Percentiles rank a stretch among this genome's conserved stretches.
These are phyloP conservation scores for Orbilia ellipsospora DNA, from an alignment of 2,329 filamentous ascomycete genomes.

Conservation along the genomic window DNA sequence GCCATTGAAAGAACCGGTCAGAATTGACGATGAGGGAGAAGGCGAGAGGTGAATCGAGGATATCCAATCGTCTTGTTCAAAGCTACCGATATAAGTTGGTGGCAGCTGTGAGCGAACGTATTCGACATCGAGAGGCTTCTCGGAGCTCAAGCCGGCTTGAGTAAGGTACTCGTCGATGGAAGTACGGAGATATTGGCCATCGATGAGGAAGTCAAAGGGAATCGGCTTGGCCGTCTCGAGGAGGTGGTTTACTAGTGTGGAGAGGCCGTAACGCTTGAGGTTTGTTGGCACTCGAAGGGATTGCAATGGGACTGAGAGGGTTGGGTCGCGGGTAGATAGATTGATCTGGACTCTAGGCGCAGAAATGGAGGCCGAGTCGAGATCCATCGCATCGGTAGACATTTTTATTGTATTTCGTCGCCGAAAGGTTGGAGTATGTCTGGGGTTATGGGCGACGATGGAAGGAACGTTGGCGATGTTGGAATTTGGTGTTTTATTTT, in stretches of 20 bases:
- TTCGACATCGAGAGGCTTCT: constrained; percentile 87
- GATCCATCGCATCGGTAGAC: constrained; percentile 42
- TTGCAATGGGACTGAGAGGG: constrained; percentile 70
- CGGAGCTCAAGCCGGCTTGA: constrained; percentile 84
- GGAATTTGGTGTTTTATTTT: constrained; percentile 4
- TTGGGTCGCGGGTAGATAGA: constrained; percentile 73
- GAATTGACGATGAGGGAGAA: constrained; percentile 73
- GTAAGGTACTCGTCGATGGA: constrained; percentile 91
- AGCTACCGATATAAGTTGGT: constrained; percentile 87
- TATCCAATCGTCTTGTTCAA: constrained; percentile 98
- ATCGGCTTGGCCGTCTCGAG: constrained; percentile 74
- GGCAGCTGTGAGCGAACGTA: constrained; percentile 93
- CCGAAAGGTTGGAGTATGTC: background rate
- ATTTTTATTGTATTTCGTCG: constrained; percentile 1
- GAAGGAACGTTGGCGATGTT: constrained; percentile 17
- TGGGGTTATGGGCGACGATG: constrained; percentile 9
- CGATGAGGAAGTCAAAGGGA: constrained; percentile 94
- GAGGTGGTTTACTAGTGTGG: constrained; percentile 78
- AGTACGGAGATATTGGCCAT: constrained; percentile 88
- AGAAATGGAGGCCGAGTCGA: constrained; percentile 21
- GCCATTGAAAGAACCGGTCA: constrained; percentile 96
- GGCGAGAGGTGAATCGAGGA: constrained; percentile 77
- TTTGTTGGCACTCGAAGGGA: constrained; percentile 60
- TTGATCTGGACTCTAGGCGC: constrained; percentile 72
- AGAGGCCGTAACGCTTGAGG: constrained; percentile 76